These are phyloP conservation scores for Cercospora sp. DNA, from an alignment of 2,329 filamentous ascomycete genomes.

Conservation along the genomic window DNA sequence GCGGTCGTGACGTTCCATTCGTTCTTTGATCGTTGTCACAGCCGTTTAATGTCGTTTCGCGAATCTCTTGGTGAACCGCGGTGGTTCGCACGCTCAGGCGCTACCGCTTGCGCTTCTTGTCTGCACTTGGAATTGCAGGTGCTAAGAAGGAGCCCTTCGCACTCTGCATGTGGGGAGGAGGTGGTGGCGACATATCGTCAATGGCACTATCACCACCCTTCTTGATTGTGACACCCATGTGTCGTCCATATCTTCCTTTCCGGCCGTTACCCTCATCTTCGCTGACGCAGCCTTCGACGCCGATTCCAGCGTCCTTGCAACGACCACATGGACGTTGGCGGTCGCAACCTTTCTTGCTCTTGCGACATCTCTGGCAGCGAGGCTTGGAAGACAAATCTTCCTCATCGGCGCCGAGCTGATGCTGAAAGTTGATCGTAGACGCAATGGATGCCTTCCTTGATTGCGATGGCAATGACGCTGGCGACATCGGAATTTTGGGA, in stretches of 20 bases:
- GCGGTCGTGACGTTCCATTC: not conserved
- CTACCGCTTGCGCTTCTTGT: conserved; percentile 56
- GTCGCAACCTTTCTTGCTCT: conserved; percentile 99
- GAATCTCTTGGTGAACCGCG: not conserved
- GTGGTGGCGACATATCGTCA: conserved; percentile 20
- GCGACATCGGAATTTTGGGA: conserved; percentile 52
- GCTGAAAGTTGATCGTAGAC: conserved; percentile 59
- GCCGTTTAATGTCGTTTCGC: conserved; percentile 7
- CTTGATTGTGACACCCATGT: conserved; percentile 68
- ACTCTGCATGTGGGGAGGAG: conserved; percentile 36
- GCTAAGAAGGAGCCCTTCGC: conserved; percentile 37
- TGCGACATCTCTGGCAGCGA: conserved; percentile 94
- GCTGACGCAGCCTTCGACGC: conserved; percentile 89
- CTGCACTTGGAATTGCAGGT: conserved; percentile 56
- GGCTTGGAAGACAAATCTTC: conserved; percentile 94
- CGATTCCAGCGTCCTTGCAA: conserved; percentile 93
- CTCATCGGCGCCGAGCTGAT: conserved; percentile 65
- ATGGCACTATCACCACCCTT: conserved; percentile 42
- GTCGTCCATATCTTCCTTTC: conserved; percentile 81
- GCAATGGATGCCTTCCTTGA: conserved; percentile 73
- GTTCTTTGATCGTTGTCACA: not conserved
- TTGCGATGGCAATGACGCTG: conserved; percentile 64
- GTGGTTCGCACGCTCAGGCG: not conserved
- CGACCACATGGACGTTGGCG: conserved; percentile 91
- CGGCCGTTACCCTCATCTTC: conserved; percentile 97